phyloP scores from a whole-genome alignment of 306 rosid species.

The Vicia faba region DNA sequence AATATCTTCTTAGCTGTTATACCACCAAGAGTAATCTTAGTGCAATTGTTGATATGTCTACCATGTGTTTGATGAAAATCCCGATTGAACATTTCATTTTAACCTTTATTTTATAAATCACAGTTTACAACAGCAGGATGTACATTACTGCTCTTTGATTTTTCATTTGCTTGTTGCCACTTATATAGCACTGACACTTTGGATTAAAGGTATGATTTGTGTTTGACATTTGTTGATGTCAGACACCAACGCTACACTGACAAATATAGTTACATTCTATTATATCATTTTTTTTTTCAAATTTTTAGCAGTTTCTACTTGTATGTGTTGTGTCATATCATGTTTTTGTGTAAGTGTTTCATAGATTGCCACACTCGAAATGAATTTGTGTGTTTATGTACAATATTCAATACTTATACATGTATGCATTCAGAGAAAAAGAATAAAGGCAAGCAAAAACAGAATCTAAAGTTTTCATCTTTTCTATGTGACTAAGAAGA shows the following conservation, averaged over 20 bases:
- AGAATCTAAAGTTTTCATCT: conserved; percentile 15
- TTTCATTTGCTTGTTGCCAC: conserved; percentile 20
- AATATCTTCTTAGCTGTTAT: background rate
- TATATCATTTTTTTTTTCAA: too few species aligned
- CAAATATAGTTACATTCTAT: background rate
- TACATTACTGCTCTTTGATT: background rate
- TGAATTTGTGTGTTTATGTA: conserved; percentile 35
- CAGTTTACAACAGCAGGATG: background rate
- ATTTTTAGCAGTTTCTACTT: too few species aligned
- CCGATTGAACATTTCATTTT: conserved; percentile 23
- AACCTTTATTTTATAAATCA: background rate
- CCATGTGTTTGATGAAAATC: conserved; percentile 45
- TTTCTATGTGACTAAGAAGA: conserved; percentile 41
- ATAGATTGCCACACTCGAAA: background rate
- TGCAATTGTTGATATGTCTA: background rate
- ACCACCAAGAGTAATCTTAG: background rate
- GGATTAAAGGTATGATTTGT: background rate
- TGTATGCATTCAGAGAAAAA: conserved; percentile 20
- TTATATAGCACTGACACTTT: background rate
- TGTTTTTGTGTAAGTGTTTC: background rate
- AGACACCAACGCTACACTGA: background rate
- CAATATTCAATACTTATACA: conserved; percentile 36
- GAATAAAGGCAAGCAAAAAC: conserved; percentile 15
- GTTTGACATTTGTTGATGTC: background rate
- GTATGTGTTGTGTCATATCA: background rate